These are phyloP conservation scores for Laburnicola sp. DNA, from an alignment of 2,329 filamentous ascomycete genomes.

Conservation along the genomic window DNA sequence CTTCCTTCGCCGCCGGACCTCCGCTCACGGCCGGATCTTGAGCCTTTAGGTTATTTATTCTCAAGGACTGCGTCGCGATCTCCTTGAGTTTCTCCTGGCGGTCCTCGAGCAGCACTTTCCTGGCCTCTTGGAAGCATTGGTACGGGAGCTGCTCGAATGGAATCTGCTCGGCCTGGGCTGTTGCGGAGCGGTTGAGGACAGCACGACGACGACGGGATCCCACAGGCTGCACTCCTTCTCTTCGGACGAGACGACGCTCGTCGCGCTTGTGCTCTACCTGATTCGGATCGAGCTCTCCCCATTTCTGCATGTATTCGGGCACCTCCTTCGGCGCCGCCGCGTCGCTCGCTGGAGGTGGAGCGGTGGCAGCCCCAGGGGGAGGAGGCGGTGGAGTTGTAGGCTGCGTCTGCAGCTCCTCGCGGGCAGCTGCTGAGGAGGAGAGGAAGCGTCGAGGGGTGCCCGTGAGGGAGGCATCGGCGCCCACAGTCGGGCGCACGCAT, in stretches of 20 bases:
- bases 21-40: slow-evolving; percentile 61
- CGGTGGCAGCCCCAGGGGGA: slow-evolving; percentile 20
- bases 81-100: slow-evolving; percentile 76
- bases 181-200: slow-evolving; percentile 39
- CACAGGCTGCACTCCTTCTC: slow-evolving; percentile 68
- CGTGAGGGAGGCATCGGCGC: slow-evolving; percentile 32
- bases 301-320: slow-evolving; percentile 42
- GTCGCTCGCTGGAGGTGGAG: slow-evolving; percentile 17
- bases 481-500: slow-evolving; percentile 35
- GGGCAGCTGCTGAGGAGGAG: slow-evolving; percentile 50
- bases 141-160: slow-evolving; percentile 95
- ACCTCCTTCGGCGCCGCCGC: slow-evolving; percentile 13
- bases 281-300: slow-evolving; percentile 39
- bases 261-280: slow-evolving; percentile 49
- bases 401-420: slow-evolving; percentile 50
- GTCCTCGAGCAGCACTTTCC: slow-evolving; percentile 78
- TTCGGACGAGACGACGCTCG: slow-evolving; percentile 69
- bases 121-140: slow-evolving; percentile 96
- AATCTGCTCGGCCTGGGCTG: slow-evolving; percentile 63
- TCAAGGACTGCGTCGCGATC: slow-evolving; percentile 68
- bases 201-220: slow-evolving; percentile 81
- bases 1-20: slow-evolving; percentile 67
- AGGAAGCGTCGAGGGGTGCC: slow-evolving; percentile 48
- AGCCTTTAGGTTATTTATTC: slow-evolving; percentile 69
- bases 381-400: slow-evolving; percentile 23